Base-by-base conservation (phyloP, 352 stramenopile species). In the Aphanomyces stellatus region DNA sequence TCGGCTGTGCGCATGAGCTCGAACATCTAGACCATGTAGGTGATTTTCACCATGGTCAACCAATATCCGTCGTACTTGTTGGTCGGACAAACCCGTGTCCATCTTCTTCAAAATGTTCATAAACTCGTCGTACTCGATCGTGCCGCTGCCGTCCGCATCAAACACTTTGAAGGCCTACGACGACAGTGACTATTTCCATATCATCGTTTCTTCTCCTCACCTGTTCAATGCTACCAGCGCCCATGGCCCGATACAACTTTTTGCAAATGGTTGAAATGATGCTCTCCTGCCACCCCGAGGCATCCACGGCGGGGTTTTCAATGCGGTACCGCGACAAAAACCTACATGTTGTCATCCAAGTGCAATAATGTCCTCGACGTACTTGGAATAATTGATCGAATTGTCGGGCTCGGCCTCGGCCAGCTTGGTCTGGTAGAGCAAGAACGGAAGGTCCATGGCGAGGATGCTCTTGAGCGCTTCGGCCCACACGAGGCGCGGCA, bases 81-180 rank as follows among this genome's bases (percentile, higher is more conserved):
- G 81, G 63, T 97, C 89, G 33, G 87, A 93, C 7, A 98, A 76
- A 1, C 91, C 91, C 11, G 91, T 96, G 69, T 98, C 88, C 77
- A 98, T 93, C 53, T 80, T 83, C 77, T 97, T 96, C 57, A 98
- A 76, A 33, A 87, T 88, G 17, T 75, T 74, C 63, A 96, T 82
- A 70, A 98, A 98, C 76, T 98, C 91, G 17, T 97, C 89, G 73
- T 97, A 98, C 74, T 97, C 90, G 53, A 98, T 96, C 60, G 85
- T 93, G 33, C 89, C 90, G 62, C 82, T 93, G 11, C 81, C 78
- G 70, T 98, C 90, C 2, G 87, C 76, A 65, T 98, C 91, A 68
- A 98, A 98, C 11, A 96, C 74, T 66, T 88, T 82, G 73, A 97
- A 97, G 8, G 91, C 91, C 62, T 69, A 56, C 7, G 27, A 0